Conservation (phyloP, 345 rosid species). For the Boechera stricta region DNA sequence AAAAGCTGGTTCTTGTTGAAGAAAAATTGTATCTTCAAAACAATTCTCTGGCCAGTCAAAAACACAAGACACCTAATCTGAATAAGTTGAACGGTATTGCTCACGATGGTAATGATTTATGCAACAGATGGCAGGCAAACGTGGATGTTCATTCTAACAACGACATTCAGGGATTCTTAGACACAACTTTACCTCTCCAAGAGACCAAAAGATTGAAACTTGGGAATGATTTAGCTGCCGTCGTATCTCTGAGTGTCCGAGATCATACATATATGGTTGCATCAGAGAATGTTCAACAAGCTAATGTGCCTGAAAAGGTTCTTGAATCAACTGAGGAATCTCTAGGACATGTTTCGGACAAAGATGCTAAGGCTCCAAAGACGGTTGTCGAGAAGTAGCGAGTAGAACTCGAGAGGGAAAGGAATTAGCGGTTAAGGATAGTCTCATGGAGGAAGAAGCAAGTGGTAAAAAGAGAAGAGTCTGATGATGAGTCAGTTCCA, state of each 20-base stretch:
- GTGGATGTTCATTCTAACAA: slow-evolving; percentile 38
- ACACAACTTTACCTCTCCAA: slow-evolving; percentile 25
- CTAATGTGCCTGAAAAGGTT: no score
- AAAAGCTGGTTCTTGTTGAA: not conserved
- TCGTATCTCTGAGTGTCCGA: slow-evolving; percentile 25
- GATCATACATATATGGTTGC: slow-evolving; percentile 27
- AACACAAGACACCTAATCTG: slow-evolving; percentile 39
- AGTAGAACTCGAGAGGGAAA: no score
- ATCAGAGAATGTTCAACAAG: no score
- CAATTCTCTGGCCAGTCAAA: slow-evolving; percentile 42
- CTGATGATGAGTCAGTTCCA: no score
- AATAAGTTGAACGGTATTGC: slow-evolving; percentile 38
- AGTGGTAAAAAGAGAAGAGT: no score
- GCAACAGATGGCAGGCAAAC: slow-evolving; percentile 47
- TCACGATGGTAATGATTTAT: slow-evolving; percentile 53
- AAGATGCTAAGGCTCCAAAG: no score
- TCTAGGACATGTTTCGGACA: no score
- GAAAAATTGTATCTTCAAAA: slow-evolving; percentile 10
- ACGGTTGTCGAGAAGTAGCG: no score
- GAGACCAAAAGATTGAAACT: slow-evolving; percentile 37
- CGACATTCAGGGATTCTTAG: slow-evolving; percentile 35
- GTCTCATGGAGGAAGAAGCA: no score
- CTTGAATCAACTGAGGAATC: no score
- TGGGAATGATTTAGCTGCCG: slow-evolving; percentile 43
- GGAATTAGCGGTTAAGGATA: no score